Base-by-base conservation (phyloP, 768 basidiomycete species). In the Daedalea quercina region DNA sequence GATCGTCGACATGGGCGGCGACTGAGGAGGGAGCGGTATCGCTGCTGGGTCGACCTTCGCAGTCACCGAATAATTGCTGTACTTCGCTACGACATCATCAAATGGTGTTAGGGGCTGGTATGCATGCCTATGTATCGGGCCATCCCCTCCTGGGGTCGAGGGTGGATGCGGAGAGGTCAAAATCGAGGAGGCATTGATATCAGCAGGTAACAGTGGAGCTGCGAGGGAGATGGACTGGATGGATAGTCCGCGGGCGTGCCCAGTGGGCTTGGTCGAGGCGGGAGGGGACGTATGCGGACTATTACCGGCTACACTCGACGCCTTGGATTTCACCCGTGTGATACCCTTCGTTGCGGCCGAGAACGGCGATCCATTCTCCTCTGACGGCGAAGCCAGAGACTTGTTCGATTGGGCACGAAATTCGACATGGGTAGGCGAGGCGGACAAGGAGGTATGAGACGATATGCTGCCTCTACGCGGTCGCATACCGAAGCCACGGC, bases 1-100 rank as follows among this genome's bases (percentile, higher is more conserved):
- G 15, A 90, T 57, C 0, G 82, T 73, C 20, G 88, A 90, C 25
- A 75, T 70, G 1, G 87, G 83, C 13, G 88, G 88, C 1, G 88
- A 90, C 54, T 82, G 73, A 1, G 84, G 79, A 2, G 84, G 81
- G 3, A 84, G 66, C n/a, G 84, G 82, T 53, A 84, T 75, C 1
- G 72, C 68, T 15, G 73, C 60, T 9, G 82, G 79, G 56, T 85
- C 84, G 25, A 81, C 73, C 57, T 73, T 80, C 47, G 55, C 68
- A 44, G 57, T 58, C 23, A 57, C 41, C 20, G 56, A 45, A 22
- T 60, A 50, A 22, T 57, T 31, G 28, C 43, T 33, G 48, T 66
- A 65, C 24, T 57, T 50, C 11, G 63, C 58, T 33, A 54, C 59
- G 46, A 61, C 57, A 51, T 68, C 70, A 44, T 63, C 55, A 51